phyloP scores from a whole-genome alignment of 148 eudicot genomes.

The Cornus suecica region DNA sequence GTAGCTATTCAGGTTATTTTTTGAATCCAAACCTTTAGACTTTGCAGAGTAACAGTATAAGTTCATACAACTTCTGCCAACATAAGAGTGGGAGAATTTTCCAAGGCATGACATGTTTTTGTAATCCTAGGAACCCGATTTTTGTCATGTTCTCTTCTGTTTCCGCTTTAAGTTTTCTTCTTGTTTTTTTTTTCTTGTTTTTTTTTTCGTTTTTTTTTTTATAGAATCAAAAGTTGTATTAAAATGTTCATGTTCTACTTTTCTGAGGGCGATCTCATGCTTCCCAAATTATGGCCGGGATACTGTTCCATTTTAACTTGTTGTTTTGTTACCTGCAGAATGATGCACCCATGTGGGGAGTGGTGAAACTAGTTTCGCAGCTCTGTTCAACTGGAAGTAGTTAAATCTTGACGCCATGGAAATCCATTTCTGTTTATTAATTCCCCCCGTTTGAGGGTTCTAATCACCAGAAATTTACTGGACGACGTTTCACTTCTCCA shows the following conservation, averaged over 20 bases:
- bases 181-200: not conserved
- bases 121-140: not conserved
- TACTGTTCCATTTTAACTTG: not conserved
- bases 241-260: not conserved
- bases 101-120: too few species aligned
- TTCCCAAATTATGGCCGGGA: not conserved
- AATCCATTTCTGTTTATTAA: not conserved
- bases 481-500: not conserved
- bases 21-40: not conserved
- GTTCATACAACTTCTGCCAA: not conserved
- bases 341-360: conserved; percentile 79
- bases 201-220: not conserved
- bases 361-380: conserved; percentile 67
- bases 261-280: not conserved
- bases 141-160: not conserved
- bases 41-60: too few species aligned
- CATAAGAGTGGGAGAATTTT: not conserved
- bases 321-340: conserved; percentile 44
- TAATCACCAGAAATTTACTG: not conserved
- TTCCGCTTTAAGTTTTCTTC: not conserved
- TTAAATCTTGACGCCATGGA: conserved; percentile 1
- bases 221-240: not conserved
- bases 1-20: not conserved
- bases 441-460: not conserved
- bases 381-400: conserved; percentile 43